These are phyloP conservation scores for Torulaspora indica DNA, from an alignment of 805 yeast genomes.

Conservation along the genomic window DNA sequence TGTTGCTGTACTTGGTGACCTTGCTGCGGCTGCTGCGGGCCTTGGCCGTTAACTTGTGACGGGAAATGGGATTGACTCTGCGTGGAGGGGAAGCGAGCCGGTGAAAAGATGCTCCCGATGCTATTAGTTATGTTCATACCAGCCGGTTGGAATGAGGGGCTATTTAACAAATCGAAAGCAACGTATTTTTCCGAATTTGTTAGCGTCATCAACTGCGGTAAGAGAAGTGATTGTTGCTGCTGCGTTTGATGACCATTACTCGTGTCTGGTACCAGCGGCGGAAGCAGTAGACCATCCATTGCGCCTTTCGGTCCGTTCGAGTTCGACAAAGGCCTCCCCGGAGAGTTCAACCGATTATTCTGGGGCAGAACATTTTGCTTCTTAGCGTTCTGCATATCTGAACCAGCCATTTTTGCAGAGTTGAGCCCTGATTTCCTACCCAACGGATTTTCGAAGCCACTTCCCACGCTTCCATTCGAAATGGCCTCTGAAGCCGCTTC, in stretches of 20 bases:
- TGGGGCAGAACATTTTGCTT: neutral
- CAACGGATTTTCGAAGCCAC: constrained; percentile 2
- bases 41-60: constrained; percentile 25
- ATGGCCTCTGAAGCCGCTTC: constrained; percentile 5
- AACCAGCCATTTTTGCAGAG: constrained; percentile 10
- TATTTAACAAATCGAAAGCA: constrained; percentile 20
- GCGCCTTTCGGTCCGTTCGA: constrained; percentile 6
- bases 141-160: constrained; percentile 22
- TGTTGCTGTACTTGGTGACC: constrained; percentile 23
- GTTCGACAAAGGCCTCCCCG: constrained; percentile 6
- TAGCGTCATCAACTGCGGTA: constrained; percentile 30
- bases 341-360: constrained; percentile 7
- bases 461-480: constrained; percentile 1
- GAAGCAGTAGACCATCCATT: constrained; percentile 23
- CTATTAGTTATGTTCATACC: constrained; percentile 29
- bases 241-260: constrained; percentile 14
- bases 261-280: constrained; percentile 24
- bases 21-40: constrained; percentile 2
- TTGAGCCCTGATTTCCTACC: constrained; percentile 1
- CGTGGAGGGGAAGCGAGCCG: constrained; percentile 16
- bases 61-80: constrained; percentile 21
- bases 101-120: constrained; percentile 28
- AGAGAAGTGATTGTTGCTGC: constrained; percentile 27
- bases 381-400: constrained; percentile 7
- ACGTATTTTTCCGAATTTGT: constrained; percentile 31